phyloP scores from a whole-genome alignment of 176 grass and related monocot genomes.

The Bolboschoenus planiculmis region DNA sequence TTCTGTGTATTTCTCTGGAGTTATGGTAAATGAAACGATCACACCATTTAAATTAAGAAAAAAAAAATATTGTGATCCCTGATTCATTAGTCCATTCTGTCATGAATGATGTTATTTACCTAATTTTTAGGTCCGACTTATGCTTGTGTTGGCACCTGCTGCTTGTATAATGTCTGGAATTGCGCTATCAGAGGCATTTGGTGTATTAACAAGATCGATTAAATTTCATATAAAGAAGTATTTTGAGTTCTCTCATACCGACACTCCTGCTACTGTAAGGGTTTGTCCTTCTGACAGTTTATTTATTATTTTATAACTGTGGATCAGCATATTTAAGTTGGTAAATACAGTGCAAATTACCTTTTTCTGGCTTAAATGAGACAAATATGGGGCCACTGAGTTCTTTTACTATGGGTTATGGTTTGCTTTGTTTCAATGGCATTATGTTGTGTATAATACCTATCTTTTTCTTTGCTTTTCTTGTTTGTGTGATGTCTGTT shows the following conservation, averaged over 20 bases:
- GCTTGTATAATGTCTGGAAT: constrained; percentile 97
- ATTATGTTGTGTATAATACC: background rate
- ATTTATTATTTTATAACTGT: constrained; percentile 15
- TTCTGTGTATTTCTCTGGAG: constrained; percentile 98
- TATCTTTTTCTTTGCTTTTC: constrained; percentile 24
- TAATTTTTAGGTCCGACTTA: constrained; percentile 82
- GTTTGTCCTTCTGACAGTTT: constrained; percentile 33
- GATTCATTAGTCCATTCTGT: constrained; percentile 1
- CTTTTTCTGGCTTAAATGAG: background rate
- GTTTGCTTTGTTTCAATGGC: background rate
- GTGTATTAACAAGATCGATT: constrained; percentile 75
- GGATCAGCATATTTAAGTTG: background rate
- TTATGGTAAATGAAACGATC: constrained; percentile 64
- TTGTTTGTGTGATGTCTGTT: background rate
- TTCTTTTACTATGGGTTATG: background rate
- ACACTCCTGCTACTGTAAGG: constrained; percentile 48
- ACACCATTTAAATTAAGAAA: background rate
- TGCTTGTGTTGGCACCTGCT: constrained; percentile 99
- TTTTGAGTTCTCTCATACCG: constrained; percentile 39
- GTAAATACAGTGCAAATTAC: background rate
- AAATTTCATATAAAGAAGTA: constrained; percentile 78
- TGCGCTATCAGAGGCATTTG: constrained; percentile 81
- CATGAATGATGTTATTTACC: background rate
- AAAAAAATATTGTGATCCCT: background rate
- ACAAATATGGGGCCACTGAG: background rate